Conservation (phyloP, 2,329 filamentous ascomycete species). For the Botryotinia globosa region DNA sequence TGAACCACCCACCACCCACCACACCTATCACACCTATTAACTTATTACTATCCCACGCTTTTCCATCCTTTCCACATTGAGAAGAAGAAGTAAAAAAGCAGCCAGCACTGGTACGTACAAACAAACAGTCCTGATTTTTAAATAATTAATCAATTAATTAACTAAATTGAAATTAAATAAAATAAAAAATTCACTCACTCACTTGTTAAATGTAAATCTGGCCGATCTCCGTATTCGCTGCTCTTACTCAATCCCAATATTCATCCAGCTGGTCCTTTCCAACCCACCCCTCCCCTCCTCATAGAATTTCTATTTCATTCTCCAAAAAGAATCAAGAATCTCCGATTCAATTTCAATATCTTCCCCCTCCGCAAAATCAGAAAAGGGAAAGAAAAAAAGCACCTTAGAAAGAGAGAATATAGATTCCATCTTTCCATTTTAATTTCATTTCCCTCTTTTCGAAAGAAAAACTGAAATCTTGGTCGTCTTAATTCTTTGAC, state of each 20-base stretch:
- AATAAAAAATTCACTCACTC: background rate
- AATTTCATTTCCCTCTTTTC: background rate
- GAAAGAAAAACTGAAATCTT: conserved; percentile 1
- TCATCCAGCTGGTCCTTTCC: background rate
- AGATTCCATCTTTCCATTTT: conserved; percentile 2
- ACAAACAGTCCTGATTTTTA: background rate
- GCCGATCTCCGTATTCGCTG: background rate
- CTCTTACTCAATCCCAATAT: conserved; percentile 1
- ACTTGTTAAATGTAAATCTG: background rate
- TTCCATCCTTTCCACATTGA: background rate
- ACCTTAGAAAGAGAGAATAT: background rate
- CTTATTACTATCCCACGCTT: background rate
- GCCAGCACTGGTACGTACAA: background rate
- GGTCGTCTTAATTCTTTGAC: background rate
- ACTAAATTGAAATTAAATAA: background rate
- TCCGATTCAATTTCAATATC: conserved; percentile 3
- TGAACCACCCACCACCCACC: background rate
- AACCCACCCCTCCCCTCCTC: background rate
- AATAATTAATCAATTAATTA: background rate
- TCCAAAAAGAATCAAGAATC: background rate
- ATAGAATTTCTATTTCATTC: conserved; percentile 6
- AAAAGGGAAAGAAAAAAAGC: background rate
- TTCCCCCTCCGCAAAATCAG: background rate
- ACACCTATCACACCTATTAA: background rate
- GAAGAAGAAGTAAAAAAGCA: background rate